Evolutionary conservation across 441 rosid species (phyloP).

Genomic region (Isatis lusitanica): DNA sequence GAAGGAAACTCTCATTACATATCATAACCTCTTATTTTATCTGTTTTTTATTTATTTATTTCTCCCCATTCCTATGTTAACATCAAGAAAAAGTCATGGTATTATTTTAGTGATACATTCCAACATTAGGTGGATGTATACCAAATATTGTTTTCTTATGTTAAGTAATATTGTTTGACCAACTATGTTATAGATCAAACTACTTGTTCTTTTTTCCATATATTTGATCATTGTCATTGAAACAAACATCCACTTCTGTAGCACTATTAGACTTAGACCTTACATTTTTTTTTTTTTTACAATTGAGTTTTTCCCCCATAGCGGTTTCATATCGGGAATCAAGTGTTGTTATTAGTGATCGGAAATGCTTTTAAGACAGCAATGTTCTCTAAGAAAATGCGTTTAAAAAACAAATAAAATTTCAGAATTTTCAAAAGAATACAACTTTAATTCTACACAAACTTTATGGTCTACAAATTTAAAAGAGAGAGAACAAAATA

Average conservation of each 20-base stretch:
- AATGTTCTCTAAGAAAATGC: neutral
- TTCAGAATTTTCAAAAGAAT: neutral
- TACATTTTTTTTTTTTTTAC: too few relatives aligned
- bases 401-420: neutral
- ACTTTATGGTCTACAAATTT: neutral
- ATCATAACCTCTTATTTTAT: slow-evolving; percentile 18
- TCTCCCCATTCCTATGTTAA: neutral
- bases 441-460: neutral
- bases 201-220: neutral
- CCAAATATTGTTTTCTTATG: slow-evolving; percentile 29
- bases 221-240: slow-evolving; percentile 4
- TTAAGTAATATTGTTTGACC: slow-evolving; percentile 30
- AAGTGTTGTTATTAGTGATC: neutral
- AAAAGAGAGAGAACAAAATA: neutral
- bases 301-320: neutral
- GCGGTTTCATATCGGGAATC: neutral
- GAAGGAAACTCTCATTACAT: slow-evolving; percentile 32
- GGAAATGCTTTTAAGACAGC: slow-evolving; percentile 8
- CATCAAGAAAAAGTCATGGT: neutral
- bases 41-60: neutral
- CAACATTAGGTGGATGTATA: slow-evolving; percentile 31
- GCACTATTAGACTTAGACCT: neutral
- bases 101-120: slow-evolving; percentile 21
- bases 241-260: slow-evolving; percentile 9
- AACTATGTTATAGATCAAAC: neutral